These are phyloP conservation scores for Ramaria rubella DNA, from an alignment of 768 basidiomycete genomes.

Conservation along the genomic window DNA sequence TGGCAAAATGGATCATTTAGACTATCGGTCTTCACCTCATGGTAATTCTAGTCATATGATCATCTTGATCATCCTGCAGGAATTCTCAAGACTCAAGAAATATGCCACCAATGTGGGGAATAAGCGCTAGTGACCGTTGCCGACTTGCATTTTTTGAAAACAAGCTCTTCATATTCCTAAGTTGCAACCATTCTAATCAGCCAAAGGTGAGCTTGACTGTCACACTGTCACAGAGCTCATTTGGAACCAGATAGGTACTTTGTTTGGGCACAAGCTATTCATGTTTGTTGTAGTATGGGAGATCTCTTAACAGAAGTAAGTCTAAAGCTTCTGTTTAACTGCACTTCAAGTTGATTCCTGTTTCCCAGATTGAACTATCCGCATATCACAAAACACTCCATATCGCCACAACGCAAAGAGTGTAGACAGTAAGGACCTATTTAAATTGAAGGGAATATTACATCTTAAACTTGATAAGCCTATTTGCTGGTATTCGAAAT, in stretches of 20 bases:
- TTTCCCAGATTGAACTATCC: slow-evolving; percentile 8
- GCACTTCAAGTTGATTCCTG: neutral
- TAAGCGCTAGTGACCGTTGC: slow-evolving; percentile 11
- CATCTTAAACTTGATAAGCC: neutral
- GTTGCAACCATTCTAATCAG: slow-evolving; percentile 15
- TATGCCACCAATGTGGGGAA: slow-evolving; percentile 11
- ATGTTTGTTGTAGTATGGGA: neutral
- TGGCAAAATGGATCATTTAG: neutral
- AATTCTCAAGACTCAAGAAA: slow-evolving; percentile 10
- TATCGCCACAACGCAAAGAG: slow-evolving; percentile 12
- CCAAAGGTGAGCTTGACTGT: neutral
- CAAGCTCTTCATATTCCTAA: slow-evolving; percentile 13
- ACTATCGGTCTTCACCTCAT: neutral
- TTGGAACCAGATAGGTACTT: slow-evolving; percentile 11
- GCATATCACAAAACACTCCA: slow-evolving; percentile 13
- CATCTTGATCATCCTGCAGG: slow-evolving; percentile 4
- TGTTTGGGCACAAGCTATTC: neutral
- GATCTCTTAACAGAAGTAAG: slow-evolving; percentile 17
- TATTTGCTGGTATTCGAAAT: slow-evolving; percentile 14
- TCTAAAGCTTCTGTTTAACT: neutral
- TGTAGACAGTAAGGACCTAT: slow-evolving; percentile 11
- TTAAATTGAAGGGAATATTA: neutral
- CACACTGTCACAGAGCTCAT: neutral
- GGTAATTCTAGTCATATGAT: neutral
- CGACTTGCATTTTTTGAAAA: slow-evolving; percentile 12